Evolutionary conservation across 2,329 filamentous ascomycete species (phyloP), one percentile per base, ranked within the genome.

Genomic region (Metarhizium humberi): DNA sequence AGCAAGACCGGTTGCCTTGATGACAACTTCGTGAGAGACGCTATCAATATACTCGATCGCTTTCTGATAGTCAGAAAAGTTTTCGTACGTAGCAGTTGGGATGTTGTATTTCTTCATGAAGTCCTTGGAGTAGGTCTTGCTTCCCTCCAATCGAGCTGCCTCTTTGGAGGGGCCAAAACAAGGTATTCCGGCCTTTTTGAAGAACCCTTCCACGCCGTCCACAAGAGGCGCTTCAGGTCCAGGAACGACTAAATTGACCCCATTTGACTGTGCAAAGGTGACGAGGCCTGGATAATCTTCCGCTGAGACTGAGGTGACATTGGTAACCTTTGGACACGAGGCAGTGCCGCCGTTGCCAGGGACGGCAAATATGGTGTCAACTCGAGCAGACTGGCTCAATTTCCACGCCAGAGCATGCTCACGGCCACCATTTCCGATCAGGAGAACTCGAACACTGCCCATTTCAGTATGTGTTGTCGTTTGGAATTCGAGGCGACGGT

Each of bases 351-450:
- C 92, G 72, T 97, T 97, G 59, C 92, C 92, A 14, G 84, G 84
- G 48, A 84, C 81, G 47, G 75, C 81, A 62, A 80, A 77, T 67
- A 97, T 92, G 63, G 84, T 80, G 64, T 90, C 84, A 58, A 96
- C 89, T 49, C 80, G 79, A 46, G 85, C 78, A 16, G 91, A 96
- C 70, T 95, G 87, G 66, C 86, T 84, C 59, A 97, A 78, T 74
- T 95, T 96, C 92, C 92, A 97, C 46, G 92, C 91, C 59, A 96
- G 81, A 50, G 92, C 90, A 73, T 97, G 91, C 75, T 99, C 94
- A 65, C 94, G 86, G 64, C 92, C 94, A 62, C 94, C 94, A 68
- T 92, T 95, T 66, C 94, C 92, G 61, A 97, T 85, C 60, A 97
- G 84, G 60, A 97, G 85, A 63, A 96, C 79, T 63, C 85, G 81